Percentiles rank a stretch among this genome's conserved stretches.
Conservation (phyloP, 768 basidiomycete genomes). For the Lentinula detonsa region DNA sequence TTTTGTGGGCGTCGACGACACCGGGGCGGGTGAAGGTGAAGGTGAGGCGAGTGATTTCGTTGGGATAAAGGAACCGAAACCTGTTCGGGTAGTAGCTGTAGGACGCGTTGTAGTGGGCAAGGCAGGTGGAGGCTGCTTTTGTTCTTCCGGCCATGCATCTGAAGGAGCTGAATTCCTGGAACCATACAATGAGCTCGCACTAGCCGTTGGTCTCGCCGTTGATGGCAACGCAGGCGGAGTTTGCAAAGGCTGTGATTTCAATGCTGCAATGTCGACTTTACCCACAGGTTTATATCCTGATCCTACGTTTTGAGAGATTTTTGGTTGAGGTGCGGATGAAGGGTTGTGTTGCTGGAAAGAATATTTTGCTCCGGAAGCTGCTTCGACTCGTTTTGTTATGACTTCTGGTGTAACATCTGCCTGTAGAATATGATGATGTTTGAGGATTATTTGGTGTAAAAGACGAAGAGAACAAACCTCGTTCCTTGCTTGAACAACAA, state of each 20-base stretch:
- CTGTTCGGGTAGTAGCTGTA: conserved; percentile 27
- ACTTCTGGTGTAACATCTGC: conserved; percentile 72
- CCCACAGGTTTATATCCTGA: conserved; percentile 74
- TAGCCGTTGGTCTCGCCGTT: conserved; percentile 33
- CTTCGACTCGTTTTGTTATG: conserved; percentile 84
- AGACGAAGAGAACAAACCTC: conserved; percentile 45
- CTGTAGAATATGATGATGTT: conserved; percentile 25
- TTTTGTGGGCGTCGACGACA: conserved; percentile 51
- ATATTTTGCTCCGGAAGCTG: conserved; percentile 88
- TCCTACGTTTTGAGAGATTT: conserved; percentile 36
- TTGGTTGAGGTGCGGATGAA: conserved; percentile 56
- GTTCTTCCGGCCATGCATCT: conserved; percentile 58
- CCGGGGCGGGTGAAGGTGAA: conserved; percentile 25
- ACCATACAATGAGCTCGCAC: conserved; percentile 39
- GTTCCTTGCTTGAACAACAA: conserved; percentile 81
- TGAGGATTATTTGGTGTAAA: too few species aligned
- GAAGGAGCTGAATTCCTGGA: conserved; percentile 36
- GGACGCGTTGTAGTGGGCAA: conserved; percentile 37
- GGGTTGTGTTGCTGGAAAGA: conserved; percentile 75
- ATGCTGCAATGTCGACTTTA: conserved; percentile 58
- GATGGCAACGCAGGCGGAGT: conserved; percentile 31
- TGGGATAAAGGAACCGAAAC: background rate
- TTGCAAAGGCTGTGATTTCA: conserved; percentile 39
- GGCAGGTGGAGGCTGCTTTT: conserved; percentile 31
- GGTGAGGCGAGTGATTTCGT: conserved; percentile 16